A percentile compares a stretch with the other conserved stretches of the same genome.
phyloP scores from a whole-genome alignment of 331 rosid species.

The Cydonia oblonga region DNA sequence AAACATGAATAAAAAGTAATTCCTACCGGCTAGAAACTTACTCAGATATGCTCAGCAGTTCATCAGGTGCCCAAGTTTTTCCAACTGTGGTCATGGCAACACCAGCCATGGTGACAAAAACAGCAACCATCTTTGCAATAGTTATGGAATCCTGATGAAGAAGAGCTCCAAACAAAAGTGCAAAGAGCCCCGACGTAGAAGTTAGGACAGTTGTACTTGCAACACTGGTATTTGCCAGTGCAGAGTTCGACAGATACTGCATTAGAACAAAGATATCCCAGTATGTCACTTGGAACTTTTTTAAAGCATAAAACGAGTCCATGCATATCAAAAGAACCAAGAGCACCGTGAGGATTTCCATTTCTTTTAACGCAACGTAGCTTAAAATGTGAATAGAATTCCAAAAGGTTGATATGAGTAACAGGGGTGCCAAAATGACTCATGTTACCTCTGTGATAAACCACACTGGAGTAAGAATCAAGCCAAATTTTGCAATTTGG shows the following conservation, averaged over 20 bases:
- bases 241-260: conserved; percentile 67
- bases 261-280: conserved; percentile 10
- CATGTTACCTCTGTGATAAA: conserved; percentile 59
- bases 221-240: conserved; percentile 69
- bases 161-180: conserved; percentile 62
- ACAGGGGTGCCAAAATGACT: background rate
- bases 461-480: conserved; percentile 61
- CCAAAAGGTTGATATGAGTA: background rate
- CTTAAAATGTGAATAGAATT: background rate
- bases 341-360: background rate
- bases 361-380: background rate
- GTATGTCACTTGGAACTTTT: background rate
- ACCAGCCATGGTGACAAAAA: conserved; percentile 57
- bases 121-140: conserved; percentile 43
- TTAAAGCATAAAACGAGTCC: background rate
- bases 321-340: background rate
- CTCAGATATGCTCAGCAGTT: conserved; percentile 28
- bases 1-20: background rate
- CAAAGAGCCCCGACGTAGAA: conserved; percentile 61
- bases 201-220: conserved; percentile 59
- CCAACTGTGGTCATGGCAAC: conserved; percentile 61
- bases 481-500: conserved; percentile 45
- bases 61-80: conserved; percentile 57
- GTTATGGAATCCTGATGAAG: conserved; percentile 50
- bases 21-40: conserved; percentile 22